Base-by-base conservation (phyloP, 306 rosid species). In the Malus sieversii region DNA sequence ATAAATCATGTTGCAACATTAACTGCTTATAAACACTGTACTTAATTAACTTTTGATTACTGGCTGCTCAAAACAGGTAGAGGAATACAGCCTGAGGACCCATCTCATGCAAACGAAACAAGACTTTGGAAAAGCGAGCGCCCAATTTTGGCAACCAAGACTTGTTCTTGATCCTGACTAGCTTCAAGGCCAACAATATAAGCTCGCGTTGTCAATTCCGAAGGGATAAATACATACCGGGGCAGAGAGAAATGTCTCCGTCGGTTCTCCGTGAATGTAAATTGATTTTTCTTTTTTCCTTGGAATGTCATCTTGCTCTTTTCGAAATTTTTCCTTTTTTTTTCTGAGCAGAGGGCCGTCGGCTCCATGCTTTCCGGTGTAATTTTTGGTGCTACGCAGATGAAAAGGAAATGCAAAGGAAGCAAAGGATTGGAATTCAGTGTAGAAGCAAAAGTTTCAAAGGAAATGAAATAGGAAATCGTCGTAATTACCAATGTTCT, bases 51-150 rank as follows among this genome's bases (percentile, higher is more conserved):
- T 66, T 74, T 80, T 82, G 70, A 80, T 73, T 29, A 66, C 32
- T 83, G 81, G 65, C 67, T 78, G 77, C 30, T 78, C 27, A 64
- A 58, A 81, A 67, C 89, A 96, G 99, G 97, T 74, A 20, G 92
- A 92, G 85, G 96, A 92, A 85, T 84, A 80, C 85, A 96, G 99
- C 83, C 89, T 96, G 75, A 84, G 83, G 75, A 88, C 99, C 4
- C 97, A 96, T 81, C 79, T 83, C 66, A 75, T 92, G 85, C 99
- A 92, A 78, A 73, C 71, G 77, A 88, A 88, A 85, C 90, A 88
- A 88, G 84, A 82, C 33, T 73, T 83, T 83, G 88, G 83, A 78
- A 75, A 62, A 70, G 76, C 52, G 71, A 84, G 77, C 77, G 68
- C 78, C 85, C 84, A 81, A 74, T 42, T 25, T 75, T 72, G 81